These are phyloP conservation scores for Oryza meyeriana DNA, from an alignment of 176 grass and related monocot genomes.

Conservation along the genomic window DNA sequence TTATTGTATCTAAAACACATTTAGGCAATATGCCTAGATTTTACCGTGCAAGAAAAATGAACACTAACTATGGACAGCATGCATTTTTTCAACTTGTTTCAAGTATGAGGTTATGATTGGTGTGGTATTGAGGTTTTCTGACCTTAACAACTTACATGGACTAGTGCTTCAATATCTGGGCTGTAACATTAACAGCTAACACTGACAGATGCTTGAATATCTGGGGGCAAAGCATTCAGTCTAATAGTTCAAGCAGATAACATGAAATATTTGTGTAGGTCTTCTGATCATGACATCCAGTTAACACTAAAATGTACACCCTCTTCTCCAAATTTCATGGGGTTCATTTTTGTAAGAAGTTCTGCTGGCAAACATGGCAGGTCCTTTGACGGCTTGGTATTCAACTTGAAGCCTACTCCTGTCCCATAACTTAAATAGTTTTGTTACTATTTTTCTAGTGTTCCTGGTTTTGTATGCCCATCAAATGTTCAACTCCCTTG, in stretches of 20 bases:
- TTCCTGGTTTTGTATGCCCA: background rate
- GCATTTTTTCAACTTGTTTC: background rate
- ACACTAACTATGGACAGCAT: background rate
- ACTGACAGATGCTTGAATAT: background rate
- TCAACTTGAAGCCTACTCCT: slow-evolving; percentile 1
- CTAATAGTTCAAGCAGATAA: background rate
- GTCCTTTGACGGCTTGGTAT: slow-evolving; percentile 12
- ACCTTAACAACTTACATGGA: background rate
- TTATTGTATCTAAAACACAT: background rate
- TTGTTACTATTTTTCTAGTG: slow-evolving; percentile 11
- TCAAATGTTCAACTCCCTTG: slow-evolving; percentile 1
- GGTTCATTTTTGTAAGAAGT: background rate
- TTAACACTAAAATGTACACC: background rate
- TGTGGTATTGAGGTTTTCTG: background rate
- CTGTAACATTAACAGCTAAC: background rate
- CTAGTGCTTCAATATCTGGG: background rate
- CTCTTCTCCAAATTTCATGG: background rate
- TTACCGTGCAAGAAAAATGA: background rate
- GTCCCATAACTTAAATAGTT: background rate
- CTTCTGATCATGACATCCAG: background rate
- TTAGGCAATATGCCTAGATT: background rate
- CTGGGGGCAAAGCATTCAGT: background rate
- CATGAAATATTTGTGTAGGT: background rate
- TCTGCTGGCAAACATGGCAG: background rate
- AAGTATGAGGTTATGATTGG: background rate